phyloP scores from a whole-genome alignment of 163 green algal species.

The Scenedesmus sp. region DNA sequence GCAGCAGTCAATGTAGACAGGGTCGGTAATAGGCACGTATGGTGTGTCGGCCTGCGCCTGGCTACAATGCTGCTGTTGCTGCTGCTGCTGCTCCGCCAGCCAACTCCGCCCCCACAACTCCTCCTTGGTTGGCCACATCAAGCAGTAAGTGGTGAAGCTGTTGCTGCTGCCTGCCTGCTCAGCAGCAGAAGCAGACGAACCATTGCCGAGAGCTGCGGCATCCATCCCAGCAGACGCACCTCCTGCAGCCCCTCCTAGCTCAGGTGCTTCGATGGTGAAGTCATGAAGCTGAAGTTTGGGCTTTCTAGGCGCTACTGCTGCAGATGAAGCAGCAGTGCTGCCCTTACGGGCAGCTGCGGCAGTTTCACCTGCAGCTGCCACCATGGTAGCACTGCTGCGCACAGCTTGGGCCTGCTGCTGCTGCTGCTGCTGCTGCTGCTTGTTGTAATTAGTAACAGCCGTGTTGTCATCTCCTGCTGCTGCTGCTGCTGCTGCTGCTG shows the following conservation, averaged over 20 bases:
- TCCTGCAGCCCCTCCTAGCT: background rate
- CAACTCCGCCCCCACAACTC: constrained; percentile 15
- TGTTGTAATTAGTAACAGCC: background rate
- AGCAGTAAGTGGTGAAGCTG: constrained; percentile 36
- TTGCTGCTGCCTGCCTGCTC: background rate
- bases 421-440: constrained; percentile 35
- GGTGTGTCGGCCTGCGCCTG: background rate
- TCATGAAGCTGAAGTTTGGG: constrained; percentile 44
- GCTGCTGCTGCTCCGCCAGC: constrained; percentile 33
- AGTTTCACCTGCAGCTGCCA: background rate
- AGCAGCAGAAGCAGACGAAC: constrained; percentile 10
- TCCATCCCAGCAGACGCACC: background rate
- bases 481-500: constrained; percentile 24
- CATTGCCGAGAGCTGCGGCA: background rate
- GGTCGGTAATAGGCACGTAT: background rate
- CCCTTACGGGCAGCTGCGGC: background rate
- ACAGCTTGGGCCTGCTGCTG: constrained; percentile 28
- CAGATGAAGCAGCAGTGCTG: background rate
- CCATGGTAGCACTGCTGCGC: background rate
- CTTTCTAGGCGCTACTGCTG: constrained; percentile 26
- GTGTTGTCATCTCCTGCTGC: constrained; percentile 19
- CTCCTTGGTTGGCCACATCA: constrained; percentile 43
- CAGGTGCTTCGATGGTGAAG: background rate
- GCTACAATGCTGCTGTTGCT: background rate
- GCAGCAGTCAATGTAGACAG: constrained; percentile 20